phyloP scores from a whole-genome alignment of 2,329 filamentous ascomycete genomes.

The Epichloe gansuensis region DNA sequence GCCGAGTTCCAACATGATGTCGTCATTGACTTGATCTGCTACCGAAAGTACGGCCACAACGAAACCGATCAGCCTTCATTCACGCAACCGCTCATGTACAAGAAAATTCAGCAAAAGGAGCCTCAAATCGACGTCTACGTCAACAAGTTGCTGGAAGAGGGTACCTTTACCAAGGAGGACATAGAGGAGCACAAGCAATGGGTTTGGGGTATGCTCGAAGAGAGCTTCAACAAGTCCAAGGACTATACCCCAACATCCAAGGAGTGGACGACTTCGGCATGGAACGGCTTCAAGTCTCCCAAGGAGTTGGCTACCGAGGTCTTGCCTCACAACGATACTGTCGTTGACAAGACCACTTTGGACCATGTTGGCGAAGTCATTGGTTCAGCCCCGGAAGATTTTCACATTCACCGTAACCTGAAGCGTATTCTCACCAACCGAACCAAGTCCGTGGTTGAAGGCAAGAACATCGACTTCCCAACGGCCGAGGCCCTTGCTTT shows the following conservation, averaged over 20 bases:
- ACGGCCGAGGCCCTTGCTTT: constrained; percentile 95
- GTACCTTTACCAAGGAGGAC: constrained; percentile 93
- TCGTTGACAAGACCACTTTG: constrained; percentile 59
- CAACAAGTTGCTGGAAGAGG: constrained; percentile 79
- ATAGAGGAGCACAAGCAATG: constrained; percentile 98
- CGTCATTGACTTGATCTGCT: constrained; percentile 96
- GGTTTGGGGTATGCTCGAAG: constrained; percentile 98
- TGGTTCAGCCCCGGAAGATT: constrained; percentile 67
- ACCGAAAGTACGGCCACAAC: constrained; percentile 98
- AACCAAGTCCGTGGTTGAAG: constrained; percentile 84
- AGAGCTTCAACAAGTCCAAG: constrained; percentile 94
- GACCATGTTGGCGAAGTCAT: constrained; percentile 76
- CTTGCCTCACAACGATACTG: constrained; percentile 80
- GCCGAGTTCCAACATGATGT: constrained; percentile 98
- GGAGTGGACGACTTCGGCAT: constrained; percentile 97
- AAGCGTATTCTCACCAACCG: constrained; percentile 88
- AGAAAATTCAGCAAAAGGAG: constrained; percentile 78
- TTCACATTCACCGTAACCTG: constrained; percentile 85
- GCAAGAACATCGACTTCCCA: constrained; percentile 93
- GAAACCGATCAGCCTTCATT: constrained; percentile 99
- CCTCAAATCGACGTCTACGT: constrained; percentile 85
- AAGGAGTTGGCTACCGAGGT: constrained; percentile 95
- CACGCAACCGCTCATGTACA: constrained; percentile 99
- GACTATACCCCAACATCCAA: constrained; percentile 94
- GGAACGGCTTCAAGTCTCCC: constrained; percentile 98